Evolutionary conservation across 768 basidiomycete species (phyloP).

Genomic region (Lyophyllum atratum): DNA sequence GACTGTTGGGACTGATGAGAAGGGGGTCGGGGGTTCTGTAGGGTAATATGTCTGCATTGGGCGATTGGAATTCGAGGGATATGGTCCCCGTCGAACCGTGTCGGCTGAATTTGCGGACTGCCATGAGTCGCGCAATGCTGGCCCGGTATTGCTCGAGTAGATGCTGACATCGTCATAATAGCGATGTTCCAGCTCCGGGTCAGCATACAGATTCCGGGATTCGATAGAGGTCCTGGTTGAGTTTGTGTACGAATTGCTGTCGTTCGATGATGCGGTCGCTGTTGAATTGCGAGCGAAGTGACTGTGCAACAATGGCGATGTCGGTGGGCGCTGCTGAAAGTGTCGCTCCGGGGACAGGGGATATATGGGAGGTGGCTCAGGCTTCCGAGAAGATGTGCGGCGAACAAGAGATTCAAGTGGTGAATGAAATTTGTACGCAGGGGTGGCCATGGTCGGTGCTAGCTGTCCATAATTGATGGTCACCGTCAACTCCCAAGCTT

Average conservation of each 20-base stretch:
- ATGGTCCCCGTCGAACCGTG: slow-evolving; percentile 2
- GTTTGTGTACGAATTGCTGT: slow-evolving; percentile 37
- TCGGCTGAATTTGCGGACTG: slow-evolving; percentile 26
- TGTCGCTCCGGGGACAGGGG: slow-evolving; percentile 9
- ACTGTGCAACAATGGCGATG: slow-evolving; percentile 50
- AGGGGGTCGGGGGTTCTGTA: slow-evolving; percentile 8
- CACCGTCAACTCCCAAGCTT: background rate
- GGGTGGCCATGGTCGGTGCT: slow-evolving; percentile 3
- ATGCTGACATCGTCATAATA: slow-evolving; percentile 44
- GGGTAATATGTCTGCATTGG: slow-evolving; percentile 1
- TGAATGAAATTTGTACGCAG: slow-evolving; percentile 37
- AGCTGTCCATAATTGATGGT: slow-evolving; percentile 2
- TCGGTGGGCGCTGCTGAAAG: slow-evolving; percentile 18
- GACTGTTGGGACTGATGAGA: slow-evolving; percentile 47
- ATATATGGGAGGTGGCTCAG: slow-evolving; percentile 14
- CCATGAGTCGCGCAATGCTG: slow-evolving; percentile 44
- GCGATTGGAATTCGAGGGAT: background rate
- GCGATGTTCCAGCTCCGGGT: slow-evolving; percentile 29
- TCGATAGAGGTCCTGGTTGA: slow-evolving; percentile 23
- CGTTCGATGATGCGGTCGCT: slow-evolving; percentile 40
- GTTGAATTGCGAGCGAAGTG: slow-evolving; percentile 44
- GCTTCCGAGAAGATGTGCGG: slow-evolving; percentile 49
- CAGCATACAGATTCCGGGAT: slow-evolving; percentile 32
- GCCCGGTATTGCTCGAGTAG: slow-evolving; percentile 35
- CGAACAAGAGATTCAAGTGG: slow-evolving; percentile 62